phyloP scores from a whole-genome alignment of 345 rosid genomes.

The Eucalyptus marginata region DNA sequence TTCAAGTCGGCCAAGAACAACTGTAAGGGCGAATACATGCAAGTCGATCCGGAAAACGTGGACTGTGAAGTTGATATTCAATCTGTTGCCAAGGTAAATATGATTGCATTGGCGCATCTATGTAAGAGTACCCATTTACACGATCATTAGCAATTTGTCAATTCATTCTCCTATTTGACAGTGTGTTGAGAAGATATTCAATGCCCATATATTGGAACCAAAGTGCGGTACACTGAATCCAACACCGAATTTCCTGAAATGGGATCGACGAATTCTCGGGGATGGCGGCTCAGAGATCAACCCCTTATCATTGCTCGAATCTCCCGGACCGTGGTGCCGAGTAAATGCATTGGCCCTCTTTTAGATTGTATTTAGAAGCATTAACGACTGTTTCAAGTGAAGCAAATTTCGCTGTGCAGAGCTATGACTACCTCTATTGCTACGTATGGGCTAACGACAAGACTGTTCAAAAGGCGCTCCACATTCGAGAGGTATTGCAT shows the following conservation, averaged over 20 bases:
- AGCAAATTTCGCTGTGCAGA: background rate
- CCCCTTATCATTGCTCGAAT: background rate
- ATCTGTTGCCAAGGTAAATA: background rate
- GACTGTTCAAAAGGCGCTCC: conserved; percentile 14
- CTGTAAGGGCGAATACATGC: background rate
- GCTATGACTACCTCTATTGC: conserved; percentile 1
- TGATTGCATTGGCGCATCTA: background rate
- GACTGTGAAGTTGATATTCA: background rate
- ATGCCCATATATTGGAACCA: conserved; percentile 7
- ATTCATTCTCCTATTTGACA: background rate
- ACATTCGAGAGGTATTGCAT: conserved; percentile 1
- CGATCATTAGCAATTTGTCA: background rate
- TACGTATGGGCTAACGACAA: conserved; percentile 21
- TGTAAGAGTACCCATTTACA: background rate
- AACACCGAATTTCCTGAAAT: background rate
- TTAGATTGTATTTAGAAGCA: background rate
- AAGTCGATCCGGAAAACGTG: background rate
- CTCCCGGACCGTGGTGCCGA: background rate
- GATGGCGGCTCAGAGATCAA: background rate
- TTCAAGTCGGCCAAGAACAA: background rate
- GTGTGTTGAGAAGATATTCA: background rate
- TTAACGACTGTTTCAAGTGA: background rate
- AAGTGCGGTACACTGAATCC: background rate
- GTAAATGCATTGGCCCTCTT: background rate
- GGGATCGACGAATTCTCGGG: background rate